phyloP scores from a whole-genome alignment of 768 basidiomycete genomes.

The Omphalotus guepiniiformis region DNA sequence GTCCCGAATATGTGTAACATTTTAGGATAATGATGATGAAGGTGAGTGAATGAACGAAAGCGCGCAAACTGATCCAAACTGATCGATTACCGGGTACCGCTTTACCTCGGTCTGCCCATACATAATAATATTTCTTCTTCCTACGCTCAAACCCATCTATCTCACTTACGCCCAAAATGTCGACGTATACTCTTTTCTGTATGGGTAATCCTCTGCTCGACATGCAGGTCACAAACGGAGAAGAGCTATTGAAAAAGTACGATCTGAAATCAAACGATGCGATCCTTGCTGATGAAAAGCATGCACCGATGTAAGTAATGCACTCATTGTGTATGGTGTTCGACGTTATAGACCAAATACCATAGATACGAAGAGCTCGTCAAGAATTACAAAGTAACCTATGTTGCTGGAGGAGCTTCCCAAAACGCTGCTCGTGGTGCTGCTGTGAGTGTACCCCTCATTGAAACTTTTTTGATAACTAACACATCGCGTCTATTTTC shows the following conservation, averaged over 20 bases:
- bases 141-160: no score
- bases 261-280: constrained; percentile 71
- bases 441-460: constrained; percentile 53
- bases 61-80: no score
- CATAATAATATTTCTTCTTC: no score
- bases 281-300: constrained; percentile 69
- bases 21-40: no score
- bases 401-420: constrained; percentile 75
- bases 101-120: no score
- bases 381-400: constrained; percentile 51
- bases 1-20: no score
- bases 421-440: constrained; percentile 78
- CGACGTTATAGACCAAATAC: not conserved
- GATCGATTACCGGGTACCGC: no score
- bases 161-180: no score
- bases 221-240: constrained; percentile 86
- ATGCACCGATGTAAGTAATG: constrained; percentile 56
- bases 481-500: constrained; percentile 6
- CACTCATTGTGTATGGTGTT: constrained; percentile 1
- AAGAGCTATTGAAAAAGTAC: constrained; percentile 65
- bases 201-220: constrained; percentile 97
- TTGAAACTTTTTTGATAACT: no score
- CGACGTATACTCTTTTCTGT: constrained; percentile 61
- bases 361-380: constrained; percentile 67
- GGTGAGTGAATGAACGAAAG: no score